These are phyloP conservation scores for Candida ortonii DNA, from an alignment of 805 yeast species.

Conservation along the genomic window DNA sequence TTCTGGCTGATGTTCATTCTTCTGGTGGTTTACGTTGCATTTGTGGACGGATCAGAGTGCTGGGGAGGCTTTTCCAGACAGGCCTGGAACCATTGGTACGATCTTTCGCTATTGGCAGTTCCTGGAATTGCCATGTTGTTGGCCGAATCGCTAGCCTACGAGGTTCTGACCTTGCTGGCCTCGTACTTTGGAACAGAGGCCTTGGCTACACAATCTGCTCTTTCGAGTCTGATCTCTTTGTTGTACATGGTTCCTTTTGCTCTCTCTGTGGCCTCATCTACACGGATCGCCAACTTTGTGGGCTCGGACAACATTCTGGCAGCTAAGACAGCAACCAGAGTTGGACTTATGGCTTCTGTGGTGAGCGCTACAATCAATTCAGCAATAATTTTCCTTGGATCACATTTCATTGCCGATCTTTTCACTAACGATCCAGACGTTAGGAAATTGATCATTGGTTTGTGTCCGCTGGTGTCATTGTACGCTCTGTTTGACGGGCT, in stretches of 20 bases:
- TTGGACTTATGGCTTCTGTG: conserved; percentile 38
- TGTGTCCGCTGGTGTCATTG: conserved; percentile 63
- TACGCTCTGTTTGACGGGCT: conserved; percentile 69
- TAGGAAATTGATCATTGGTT: conserved; percentile 43
- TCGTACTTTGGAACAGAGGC: conserved; percentile 51
- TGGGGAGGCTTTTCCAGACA: conserved; percentile 58
- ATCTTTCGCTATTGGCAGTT: conserved; percentile 44
- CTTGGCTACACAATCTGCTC: conserved; percentile 55
- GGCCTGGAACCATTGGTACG: conserved; percentile 37
- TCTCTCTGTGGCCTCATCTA: conserved; percentile 51
- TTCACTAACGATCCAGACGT: conserved; percentile 66
- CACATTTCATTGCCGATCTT: conserved; percentile 48
- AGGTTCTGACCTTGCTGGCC: conserved; percentile 52
- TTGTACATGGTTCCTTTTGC: conserved; percentile 58
- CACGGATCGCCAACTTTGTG: conserved; percentile 53
- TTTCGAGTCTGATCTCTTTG: conserved; percentile 50
- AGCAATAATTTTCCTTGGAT: conserved; percentile 42
- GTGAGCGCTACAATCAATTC: conserved; percentile 40
- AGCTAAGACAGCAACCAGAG: conserved; percentile 39
- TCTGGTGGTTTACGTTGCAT: conserved; percentile 51
- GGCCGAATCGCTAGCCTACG: conserved; percentile 58
- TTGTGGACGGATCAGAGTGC: conserved; percentile 63
- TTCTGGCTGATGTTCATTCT: conserved; percentile 67
- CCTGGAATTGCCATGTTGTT: conserved; percentile 55
- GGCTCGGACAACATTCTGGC: conserved; percentile 39